A percentile compares a stretch with the other conserved stretches of the same genome.
Evolutionary conservation across 2,329 filamentous ascomycete species (phyloP).

Genomic region (Pseudogymnoascus sp.): DNA sequence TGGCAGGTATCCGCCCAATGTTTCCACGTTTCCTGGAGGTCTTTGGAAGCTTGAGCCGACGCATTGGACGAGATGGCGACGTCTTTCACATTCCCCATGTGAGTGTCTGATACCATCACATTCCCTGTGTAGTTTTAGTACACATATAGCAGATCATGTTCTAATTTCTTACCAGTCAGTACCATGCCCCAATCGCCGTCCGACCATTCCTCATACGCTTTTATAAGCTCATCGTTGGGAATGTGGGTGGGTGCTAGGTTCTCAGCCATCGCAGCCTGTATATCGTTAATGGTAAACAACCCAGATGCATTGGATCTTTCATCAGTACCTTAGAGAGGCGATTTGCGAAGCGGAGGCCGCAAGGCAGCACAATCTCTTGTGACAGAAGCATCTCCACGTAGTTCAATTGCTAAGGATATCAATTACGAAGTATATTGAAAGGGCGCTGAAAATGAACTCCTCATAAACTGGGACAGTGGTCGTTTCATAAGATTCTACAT

Average conservation of each 20-base stretch:
- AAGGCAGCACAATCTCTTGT: slow-evolving; percentile 32
- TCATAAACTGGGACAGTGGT: not conserved
- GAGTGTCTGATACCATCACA: not conserved
- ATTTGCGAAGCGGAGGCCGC: slow-evolving; percentile 47
- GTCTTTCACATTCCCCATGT: not conserved
- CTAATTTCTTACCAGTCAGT: slow-evolving; percentile 32
- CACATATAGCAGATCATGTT: not conserved
- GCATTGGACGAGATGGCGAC: not conserved
- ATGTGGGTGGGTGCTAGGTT: slow-evolving; percentile 32
- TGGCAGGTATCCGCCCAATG: slow-evolving; percentile 29
- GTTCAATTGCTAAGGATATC: not conserved
- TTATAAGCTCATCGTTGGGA: slow-evolving; percentile 34
- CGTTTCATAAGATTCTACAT: not conserved
- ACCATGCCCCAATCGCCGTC: slow-evolving; percentile 44
- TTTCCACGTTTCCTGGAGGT: slow-evolving; percentile 30
- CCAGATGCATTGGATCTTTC: not conserved
- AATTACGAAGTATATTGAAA: not conserved
- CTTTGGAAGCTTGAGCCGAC: slow-evolving; percentile 15
- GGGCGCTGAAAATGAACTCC: not conserved
- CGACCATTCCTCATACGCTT: slow-evolving; percentile 45
- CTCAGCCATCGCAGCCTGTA: slow-evolving; percentile 43
- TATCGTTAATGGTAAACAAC: slow-evolving; percentile 6
- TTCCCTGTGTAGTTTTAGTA: slow-evolving; percentile 1
- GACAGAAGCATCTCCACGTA: not conserved
- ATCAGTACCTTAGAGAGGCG: slow-evolving; percentile 36